Evolutionary conservation across 495 filamentous ascomycete species (phyloP), one percentile per base, ranked within the genome.

Genomic region (Trichocladium antarcticum): DNA sequence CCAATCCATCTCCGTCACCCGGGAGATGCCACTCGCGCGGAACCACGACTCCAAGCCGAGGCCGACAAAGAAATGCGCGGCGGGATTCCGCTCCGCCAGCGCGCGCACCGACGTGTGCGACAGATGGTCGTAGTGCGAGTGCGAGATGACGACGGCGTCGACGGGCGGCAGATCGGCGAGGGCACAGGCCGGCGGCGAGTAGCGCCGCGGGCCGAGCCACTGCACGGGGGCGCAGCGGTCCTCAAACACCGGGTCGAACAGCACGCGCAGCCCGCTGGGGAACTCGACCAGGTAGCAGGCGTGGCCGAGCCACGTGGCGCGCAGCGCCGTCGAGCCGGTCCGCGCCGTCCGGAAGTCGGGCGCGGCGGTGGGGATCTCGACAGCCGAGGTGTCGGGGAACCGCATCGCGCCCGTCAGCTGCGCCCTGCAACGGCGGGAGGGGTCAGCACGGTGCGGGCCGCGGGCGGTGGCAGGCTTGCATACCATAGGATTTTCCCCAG

Each of bases 221-320:
- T 73, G 73, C 56, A 87, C 74, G 1, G 90, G 92, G 19, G 79
- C 78, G 62, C 92, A 98, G 42, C 88, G 82, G 46, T 84, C 77
- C 53, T 89, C 87, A 50, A 98, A 95, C 14, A 98, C 90, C 1
- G 92, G 92, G 62, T 98, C 92, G 63, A 96, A 96, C 10, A 98
- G 76, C 2, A 94, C 88, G 34, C 90, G 81, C 17, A 98, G 70
- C 1, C 92, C 92, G 45, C 74, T 68, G 14, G 92, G 90, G 57
- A 94, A 96, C 62, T 96, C 92, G 45, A 94, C 82, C 60, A 85
- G 87, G 65, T 88, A 95, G 68, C 87, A 95, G 1, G 92, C 89
- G 66, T 98, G 92, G 9, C 92, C 92, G 5, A 98, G 78, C 92
- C 92, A 98, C 28, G 92, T 98, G 34, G 90, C 89, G 16, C 90